Conservation (phyloP, 805 yeast genomes). For the Kodamaea fukazawae region DNA sequence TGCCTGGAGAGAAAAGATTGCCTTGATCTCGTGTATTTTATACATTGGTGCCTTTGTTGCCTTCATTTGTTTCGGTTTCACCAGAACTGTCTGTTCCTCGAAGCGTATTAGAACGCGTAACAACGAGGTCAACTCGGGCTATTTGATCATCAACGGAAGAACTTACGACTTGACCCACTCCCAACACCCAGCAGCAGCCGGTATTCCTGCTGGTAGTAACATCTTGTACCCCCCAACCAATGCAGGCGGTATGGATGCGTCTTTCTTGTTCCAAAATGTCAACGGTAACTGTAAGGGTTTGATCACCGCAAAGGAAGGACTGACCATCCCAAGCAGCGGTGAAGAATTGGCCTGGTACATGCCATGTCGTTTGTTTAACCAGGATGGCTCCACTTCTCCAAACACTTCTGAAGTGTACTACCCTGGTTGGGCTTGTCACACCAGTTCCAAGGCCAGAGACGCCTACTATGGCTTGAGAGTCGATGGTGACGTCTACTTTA, state of each 20-base stretch:
- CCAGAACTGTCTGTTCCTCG: slow-evolving; percentile 70
- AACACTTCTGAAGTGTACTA: slow-evolving; percentile 65
- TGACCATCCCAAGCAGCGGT: slow-evolving; percentile 63
- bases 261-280: slow-evolving; percentile 85
- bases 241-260: slow-evolving; percentile 86
- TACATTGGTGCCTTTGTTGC: slow-evolving; percentile 77
- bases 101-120: slow-evolving; percentile 49
- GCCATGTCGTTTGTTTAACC: slow-evolving; percentile 76
- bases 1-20: slow-evolving; percentile 98
- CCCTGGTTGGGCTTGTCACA: slow-evolving; percentile 90
- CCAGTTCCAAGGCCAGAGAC: slow-evolving; percentile 64
- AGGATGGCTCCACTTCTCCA: slow-evolving; percentile 69
- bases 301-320: slow-evolving; percentile 64
- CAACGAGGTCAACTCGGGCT: slow-evolving; percentile 57
- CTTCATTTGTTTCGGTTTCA: slow-evolving; percentile 86
- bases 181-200: slow-evolving; percentile 79
- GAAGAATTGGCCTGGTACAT: slow-evolving; percentile 88
- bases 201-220: slow-evolving; percentile 67
- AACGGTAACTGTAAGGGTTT: slow-evolving; percentile 85
- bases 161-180: slow-evolving; percentile 71
- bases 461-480: slow-evolving; percentile 59
- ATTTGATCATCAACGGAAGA: slow-evolving; percentile 76
- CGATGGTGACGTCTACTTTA: slow-evolving; percentile 75
- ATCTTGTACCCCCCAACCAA: slow-evolving; percentile 78
- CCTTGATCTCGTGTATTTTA: slow-evolving; percentile 70